Conservation (phyloP, 1,139 yeast species). For the Keqinozyma sinolaborantium region DNA sequence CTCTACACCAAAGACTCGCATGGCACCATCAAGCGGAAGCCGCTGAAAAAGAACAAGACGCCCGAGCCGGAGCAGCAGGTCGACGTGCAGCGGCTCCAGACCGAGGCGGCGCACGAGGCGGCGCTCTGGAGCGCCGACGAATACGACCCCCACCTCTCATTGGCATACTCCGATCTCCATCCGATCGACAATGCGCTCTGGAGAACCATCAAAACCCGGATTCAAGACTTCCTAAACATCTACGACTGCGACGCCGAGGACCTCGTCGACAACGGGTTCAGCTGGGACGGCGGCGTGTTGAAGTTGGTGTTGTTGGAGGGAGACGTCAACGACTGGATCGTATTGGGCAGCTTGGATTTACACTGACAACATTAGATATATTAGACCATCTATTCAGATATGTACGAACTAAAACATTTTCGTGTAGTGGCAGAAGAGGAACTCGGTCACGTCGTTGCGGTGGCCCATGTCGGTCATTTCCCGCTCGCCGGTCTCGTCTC, state of each 20-base stretch:
- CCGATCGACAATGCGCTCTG: slow-evolving; percentile 71
- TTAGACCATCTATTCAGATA: no score
- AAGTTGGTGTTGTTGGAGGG: slow-evolving; percentile 75
- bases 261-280: slow-evolving; percentile 32
- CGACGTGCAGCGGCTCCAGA: slow-evolving; percentile 23
- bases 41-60: slow-evolving; percentile 17
- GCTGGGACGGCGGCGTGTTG: slow-evolving; percentile 68
- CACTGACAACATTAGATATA: no score
- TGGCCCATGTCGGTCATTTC: slow-evolving; percentile 86
- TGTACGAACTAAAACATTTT: slow-evolving; percentile 25
- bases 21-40: slow-evolving; percentile 29
- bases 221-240: slow-evolving; percentile 63
- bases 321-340: slow-evolving; percentile 68
- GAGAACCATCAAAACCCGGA: slow-evolving; percentile 64
- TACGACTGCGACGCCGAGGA: slow-evolving; percentile 41
- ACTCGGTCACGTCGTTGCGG: slow-evolving; percentile 77
- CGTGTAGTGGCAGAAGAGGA: slow-evolving; percentile 57
- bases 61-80: slow-evolving; percentile 5
- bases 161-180: slow-evolving; percentile 63
- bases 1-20: slow-evolving; percentile 32
- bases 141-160: slow-evolving; percentile 71
- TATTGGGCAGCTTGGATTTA: slow-evolving; percentile 56
- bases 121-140: slow-evolving; percentile 56
- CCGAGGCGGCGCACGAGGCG: slow-evolving; percentile 33
- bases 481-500: slow-evolving; percentile 77